Base-by-base conservation (phyloP, 2,329 filamentous ascomycete genomes). In the Microdochium paspali region DNA sequence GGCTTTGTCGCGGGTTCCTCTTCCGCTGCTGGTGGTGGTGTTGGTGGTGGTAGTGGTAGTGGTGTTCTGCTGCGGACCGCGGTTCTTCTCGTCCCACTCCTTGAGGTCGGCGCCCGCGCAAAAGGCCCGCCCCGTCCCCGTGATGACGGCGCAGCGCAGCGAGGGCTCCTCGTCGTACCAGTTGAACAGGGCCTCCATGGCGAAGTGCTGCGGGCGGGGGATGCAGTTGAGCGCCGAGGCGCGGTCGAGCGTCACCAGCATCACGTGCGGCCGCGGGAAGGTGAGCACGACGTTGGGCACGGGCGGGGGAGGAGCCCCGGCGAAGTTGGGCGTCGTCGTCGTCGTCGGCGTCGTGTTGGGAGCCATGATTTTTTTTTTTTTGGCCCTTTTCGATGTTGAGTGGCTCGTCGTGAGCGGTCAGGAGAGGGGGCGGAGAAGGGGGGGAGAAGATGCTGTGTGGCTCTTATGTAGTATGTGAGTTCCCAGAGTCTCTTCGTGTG, bases 101-200 rank as follows among this genome's bases (percentile, higher is more conserved):
- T 80, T 80, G 18, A 87, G 70, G 58, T 86, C 83, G 28, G 80
- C 80, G 15, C 83, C 83, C 0, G 82, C 80, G 60, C 80, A 86
- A 57, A 87, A 87, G 0, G 81, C 80, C 10, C 79, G 68, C 0
- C 80, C 82, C 0, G 67, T 65, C 20, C 83, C 83, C 1, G 82
- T 85, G 43, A 87, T 58, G 2, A 87, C 71, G 43, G 78, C 81
- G 57, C 78, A 80, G 43, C 77, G 75, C 44, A 86, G 71, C 1
- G 63, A 63, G 1, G 80, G 75, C 61, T 85, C 75, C n/a, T 58
- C 59, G 57, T 87, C 83, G 61, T 77, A 84, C 75, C 79, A 84
- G 15, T 66, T 59, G 69, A 73, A 83, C 5, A 79, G 66, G 1
- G 53, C 51, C 49, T 69, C 68, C 30, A 81, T 68, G 46, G 69